Percentiles rank a stretch among this genome's conserved stretches.
Evolutionary conservation across 495 filamentous ascomycete species (phyloP).

Genomic region (Podospora didyma): DNA sequence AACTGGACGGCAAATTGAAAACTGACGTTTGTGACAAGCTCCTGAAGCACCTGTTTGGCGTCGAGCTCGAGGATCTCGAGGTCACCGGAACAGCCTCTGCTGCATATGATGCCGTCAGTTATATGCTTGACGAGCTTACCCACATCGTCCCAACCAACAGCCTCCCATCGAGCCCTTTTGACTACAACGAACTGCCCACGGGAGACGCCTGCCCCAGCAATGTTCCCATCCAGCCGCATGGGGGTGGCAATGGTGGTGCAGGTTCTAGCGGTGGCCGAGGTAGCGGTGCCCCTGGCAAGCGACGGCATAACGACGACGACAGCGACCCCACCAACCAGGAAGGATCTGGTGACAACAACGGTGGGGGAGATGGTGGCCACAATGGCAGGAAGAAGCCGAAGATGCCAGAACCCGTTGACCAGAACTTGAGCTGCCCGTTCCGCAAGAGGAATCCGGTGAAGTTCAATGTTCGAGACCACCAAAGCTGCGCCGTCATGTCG

Average conservation of each 20-base stretch:
- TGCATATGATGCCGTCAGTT: slow-evolving; percentile 18
- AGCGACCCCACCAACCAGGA: background rate
- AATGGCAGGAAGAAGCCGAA: background rate
- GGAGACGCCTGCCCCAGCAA: background rate
- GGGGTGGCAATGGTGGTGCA: background rate
- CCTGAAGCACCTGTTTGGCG: slow-evolving; percentile 20
- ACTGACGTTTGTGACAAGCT: slow-evolving; percentile 21
- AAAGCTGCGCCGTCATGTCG: slow-evolving; percentile 23
- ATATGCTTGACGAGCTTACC: slow-evolving; percentile 25
- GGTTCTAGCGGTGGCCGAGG: background rate
- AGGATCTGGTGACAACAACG: background rate
- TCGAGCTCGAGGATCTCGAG: slow-evolving; percentile 24
- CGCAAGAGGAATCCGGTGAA: slow-evolving; percentile 35
- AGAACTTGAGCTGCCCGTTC: slow-evolving; percentile 30
- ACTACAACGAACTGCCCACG: slow-evolving; percentile 3
- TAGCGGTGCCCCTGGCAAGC: background rate
- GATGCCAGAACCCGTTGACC: background rate
- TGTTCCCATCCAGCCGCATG: background rate
- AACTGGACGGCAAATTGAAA: slow-evolving; percentile 10
- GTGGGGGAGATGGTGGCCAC: background rate
- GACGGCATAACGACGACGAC: slow-evolving; percentile 5
- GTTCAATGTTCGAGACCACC: slow-evolving; percentile 33
- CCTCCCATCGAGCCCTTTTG: background rate
- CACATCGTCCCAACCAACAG: slow-evolving; percentile 13
- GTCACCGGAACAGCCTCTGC: slow-evolving; percentile 6